phyloP scores from a whole-genome alignment of 2,329 filamentous ascomycete species.

The Aureobasidium sp. region DNA sequence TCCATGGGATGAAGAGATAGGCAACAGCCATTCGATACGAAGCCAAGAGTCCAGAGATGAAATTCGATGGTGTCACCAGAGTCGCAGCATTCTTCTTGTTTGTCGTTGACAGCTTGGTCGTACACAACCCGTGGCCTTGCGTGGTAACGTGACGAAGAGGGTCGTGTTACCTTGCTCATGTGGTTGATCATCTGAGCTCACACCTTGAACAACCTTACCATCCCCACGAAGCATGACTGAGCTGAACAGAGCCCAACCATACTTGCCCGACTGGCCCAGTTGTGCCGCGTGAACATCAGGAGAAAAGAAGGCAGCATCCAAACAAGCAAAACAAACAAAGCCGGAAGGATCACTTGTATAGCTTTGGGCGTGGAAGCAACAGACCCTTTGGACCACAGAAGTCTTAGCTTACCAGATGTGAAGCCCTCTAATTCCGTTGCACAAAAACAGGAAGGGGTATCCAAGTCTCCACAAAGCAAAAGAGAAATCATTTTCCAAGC shows the following conservation, averaged over 20 bases:
- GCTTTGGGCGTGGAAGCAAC: background rate
- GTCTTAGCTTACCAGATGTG: background rate
- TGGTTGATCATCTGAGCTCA: background rate
- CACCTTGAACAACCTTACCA: background rate
- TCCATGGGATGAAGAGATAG: too few species aligned
- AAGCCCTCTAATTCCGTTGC: background rate
- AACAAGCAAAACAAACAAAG: background rate
- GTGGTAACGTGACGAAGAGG: background rate
- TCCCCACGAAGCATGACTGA: background rate
- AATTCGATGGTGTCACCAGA: background rate
- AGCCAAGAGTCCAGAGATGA: too few species aligned
- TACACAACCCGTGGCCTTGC: background rate
- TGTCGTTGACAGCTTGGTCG: constrained; percentile 2
- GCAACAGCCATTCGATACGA: too few species aligned
- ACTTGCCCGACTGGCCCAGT: background rate
- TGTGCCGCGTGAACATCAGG: background rate
- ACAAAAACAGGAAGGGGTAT: background rate
- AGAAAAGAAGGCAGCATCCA: background rate
- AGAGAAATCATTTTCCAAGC: background rate
- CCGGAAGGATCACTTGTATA: background rate
- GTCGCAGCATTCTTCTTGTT: background rate
- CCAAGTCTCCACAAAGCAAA: background rate
- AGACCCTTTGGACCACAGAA: background rate
- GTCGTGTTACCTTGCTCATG: background rate
- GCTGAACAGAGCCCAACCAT: background rate